phyloP scores from a whole-genome alignment of 176 grass and related monocot species.

The Hyparrhenia diplandra region DNA sequence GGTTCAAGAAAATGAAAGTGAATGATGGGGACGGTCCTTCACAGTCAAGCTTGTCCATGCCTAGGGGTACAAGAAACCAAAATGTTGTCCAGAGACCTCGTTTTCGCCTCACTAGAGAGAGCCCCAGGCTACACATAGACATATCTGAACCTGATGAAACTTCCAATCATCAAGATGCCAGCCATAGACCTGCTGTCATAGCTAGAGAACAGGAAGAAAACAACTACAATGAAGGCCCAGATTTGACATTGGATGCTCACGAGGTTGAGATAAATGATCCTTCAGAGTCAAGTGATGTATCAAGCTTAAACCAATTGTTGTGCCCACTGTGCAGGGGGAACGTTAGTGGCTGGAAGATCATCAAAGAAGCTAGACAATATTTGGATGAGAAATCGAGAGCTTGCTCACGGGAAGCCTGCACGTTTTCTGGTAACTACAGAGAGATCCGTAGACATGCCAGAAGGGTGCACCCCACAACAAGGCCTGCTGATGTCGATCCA shows the following conservation, averaged over 20 bases:
- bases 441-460: conserved; percentile 73
- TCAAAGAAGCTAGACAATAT: conserved; percentile 67
- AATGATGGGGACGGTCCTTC: conserved; percentile 29
- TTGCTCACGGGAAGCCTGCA: conserved; percentile 57
- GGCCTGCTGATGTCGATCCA: conserved; percentile 60
- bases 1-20: conserved; percentile 57
- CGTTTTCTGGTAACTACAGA: conserved; percentile 70
- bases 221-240: conserved; percentile 28
- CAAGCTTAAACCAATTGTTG: conserved; percentile 35
- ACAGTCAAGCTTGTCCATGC: conserved; percentile 30
- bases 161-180: conserved; percentile 24
- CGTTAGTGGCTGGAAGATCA: conserved; percentile 57
- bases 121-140: conserved; percentile 4
- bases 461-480: conserved; percentile 59
- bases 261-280: conserved; percentile 22
- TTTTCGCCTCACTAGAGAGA: conserved; percentile 21
- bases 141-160: conserved; percentile 32
- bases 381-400: conserved; percentile 62
- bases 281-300: conserved; percentile 32
- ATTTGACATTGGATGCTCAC: conserved; percentile 30
- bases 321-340: conserved; percentile 74
- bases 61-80: conserved; percentile 24
- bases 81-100: conserved; percentile 20
- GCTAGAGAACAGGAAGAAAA: conserved; percentile 27
- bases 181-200: background rate